phyloP scores from a whole-genome alignment of 2,329 filamentous ascomycete species.

The Microascus cirrosus region DNA sequence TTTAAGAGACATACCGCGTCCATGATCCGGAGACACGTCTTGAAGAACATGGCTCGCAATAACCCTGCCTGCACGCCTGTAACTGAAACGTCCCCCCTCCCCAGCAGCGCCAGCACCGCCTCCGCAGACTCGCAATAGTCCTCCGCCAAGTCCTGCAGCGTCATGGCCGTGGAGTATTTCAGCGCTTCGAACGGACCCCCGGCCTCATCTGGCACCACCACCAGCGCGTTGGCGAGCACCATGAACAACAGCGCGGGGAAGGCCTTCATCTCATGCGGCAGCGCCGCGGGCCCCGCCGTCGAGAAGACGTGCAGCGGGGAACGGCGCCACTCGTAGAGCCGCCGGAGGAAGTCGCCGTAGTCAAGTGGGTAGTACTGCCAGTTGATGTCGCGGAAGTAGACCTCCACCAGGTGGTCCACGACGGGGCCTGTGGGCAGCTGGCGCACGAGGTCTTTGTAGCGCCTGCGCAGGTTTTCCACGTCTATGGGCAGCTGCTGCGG shows the following conservation, averaged over 20 bases:
- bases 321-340: slow-evolving; percentile 42
- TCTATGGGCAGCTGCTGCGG: not conserved
- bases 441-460: slow-evolving; percentile 46
- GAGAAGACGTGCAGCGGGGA: slow-evolving; percentile 40
- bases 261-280: slow-evolving; percentile 38
- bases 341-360: slow-evolving; percentile 34
- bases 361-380: slow-evolving; percentile 48
- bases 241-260: slow-evolving; percentile 52
- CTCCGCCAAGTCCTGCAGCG: slow-evolving; percentile 46
- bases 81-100: slow-evolving; percentile 44
- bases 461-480: slow-evolving; percentile 27
- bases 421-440: slow-evolving; percentile 43
- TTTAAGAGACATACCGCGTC: not conserved
- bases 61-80: slow-evolving; percentile 48
- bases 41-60: slow-evolving; percentile 42
- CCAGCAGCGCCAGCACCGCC: slow-evolving; percentile 40
- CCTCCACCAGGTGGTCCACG: slow-evolving; percentile 40
- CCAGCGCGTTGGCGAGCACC: slow-evolving; percentile 40
- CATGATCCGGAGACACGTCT: slow-evolving; percentile 33
- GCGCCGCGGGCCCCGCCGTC: slow-evolving; percentile 34
- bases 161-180: slow-evolving; percentile 48
- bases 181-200: slow-evolving; percentile 40
- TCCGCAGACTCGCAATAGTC: slow-evolving; percentile 51
- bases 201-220: slow-evolving; percentile 36
- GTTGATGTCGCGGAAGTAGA: slow-evolving; percentile 48